phyloP scores from a whole-genome alignment of 2,329 filamentous ascomycete species.

The Colletotrichum chlorophyti region DNA sequence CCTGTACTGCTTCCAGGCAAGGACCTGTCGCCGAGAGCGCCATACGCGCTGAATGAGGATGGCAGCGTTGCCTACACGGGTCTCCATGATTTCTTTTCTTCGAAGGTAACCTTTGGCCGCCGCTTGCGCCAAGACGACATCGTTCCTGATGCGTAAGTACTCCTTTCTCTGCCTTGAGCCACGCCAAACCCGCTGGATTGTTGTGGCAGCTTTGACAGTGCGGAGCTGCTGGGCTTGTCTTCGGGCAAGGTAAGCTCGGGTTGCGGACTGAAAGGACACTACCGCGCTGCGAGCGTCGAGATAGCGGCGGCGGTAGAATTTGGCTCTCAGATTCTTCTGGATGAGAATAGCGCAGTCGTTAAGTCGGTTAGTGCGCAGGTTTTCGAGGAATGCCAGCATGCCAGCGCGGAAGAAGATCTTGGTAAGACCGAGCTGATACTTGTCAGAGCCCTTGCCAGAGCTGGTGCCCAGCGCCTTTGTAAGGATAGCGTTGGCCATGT shows the following conservation, averaged over 20 bases:
- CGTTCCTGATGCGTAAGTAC: constrained; percentile 79
- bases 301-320: constrained; percentile 93
- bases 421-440: constrained; percentile 95
- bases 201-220: constrained; percentile 85
- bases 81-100: constrained; percentile 92
- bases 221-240: constrained; percentile 81
- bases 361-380: constrained; percentile 85
- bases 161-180: constrained; percentile 87
- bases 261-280: constrained; percentile 78
- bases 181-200: constrained; percentile 94
- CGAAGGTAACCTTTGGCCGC: constrained; percentile 90
- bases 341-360: constrained; percentile 97
- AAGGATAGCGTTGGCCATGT: constrained; percentile 93
- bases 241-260: constrained; percentile 80
- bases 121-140: constrained; percentile 88
- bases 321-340: constrained; percentile 95
- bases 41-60: constrained; percentile 89
- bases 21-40: constrained; percentile 80
- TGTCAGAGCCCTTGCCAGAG: constrained; percentile 79
- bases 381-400: constrained; percentile 98
- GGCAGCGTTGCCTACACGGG: constrained; percentile 89
- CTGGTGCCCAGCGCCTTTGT: constrained; percentile 84
- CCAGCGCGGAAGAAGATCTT: constrained; percentile 99
- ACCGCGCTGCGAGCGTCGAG: constrained; percentile 85
- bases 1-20: constrained; percentile 86